Evolutionary conservation across 495 filamentous ascomycete species (phyloP).

Genomic region (Neurospora hispaniola): DNA sequence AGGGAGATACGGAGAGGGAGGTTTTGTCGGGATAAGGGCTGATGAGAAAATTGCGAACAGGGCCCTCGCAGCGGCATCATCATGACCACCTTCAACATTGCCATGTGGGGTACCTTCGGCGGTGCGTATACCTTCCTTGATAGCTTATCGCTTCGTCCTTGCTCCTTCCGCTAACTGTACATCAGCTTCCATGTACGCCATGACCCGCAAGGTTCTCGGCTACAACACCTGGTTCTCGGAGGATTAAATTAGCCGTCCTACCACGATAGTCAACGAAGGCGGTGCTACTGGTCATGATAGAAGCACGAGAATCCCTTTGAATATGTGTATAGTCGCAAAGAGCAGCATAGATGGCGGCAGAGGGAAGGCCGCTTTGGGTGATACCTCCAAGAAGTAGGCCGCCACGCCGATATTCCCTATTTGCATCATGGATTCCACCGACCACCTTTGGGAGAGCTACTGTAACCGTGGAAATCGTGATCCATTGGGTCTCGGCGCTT

Average conservation of each 20-base stretch:
- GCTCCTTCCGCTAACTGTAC: constrained; percentile 36
- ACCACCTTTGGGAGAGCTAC: neutral
- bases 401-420: neutral
- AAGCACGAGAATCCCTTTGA: constrained; percentile 1
- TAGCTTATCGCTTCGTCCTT: constrained; percentile 8
- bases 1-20: neutral
- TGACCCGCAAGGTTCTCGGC: constrained; percentile 49
- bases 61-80: constrained; percentile 55
- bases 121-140: constrained; percentile 22
- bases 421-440: neutral
- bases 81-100: constrained; percentile 63
- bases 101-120: constrained; percentile 52
- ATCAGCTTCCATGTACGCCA: constrained; percentile 50
- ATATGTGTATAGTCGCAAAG: constrained; percentile 18
- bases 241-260: constrained; percentile 32
- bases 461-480: neutral
- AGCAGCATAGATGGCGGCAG: constrained; percentile 7
- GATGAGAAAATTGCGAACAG: constrained; percentile 28
- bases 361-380: neutral
- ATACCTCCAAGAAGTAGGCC: neutral
- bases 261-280: neutral
- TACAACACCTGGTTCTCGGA: constrained; percentile 84
- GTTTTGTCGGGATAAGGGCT: neutral
- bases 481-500: neutral
- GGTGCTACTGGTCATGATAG: neutral